Evolutionary conservation across 805 yeast species (phyloP).

Genomic region (Kregervanrija pseudodelftensis): DNA sequence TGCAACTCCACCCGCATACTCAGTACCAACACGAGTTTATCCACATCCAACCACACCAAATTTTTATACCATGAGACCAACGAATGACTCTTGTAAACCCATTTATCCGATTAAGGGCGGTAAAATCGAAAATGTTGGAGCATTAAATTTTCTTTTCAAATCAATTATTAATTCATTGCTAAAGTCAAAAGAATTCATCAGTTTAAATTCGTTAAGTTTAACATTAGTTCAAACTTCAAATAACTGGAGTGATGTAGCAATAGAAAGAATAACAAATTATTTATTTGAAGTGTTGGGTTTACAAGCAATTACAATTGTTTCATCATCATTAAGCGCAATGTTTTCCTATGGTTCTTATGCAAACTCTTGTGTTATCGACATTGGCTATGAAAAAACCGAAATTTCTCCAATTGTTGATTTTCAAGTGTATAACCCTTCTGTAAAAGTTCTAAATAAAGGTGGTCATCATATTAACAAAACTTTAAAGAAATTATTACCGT

Average conservation of each 20-base stretch:
- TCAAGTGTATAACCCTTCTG: slow-evolving; percentile 50
- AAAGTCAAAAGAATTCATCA: slow-evolving; percentile 12
- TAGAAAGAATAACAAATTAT: slow-evolving; percentile 68
- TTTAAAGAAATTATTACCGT: slow-evolving; percentile 50
- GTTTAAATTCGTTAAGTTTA: slow-evolving; percentile 49
- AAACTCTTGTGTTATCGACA: slow-evolving; percentile 69
- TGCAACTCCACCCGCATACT: slow-evolving; percentile 65
- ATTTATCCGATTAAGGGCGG: slow-evolving; percentile 63
- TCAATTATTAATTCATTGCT: slow-evolving; percentile 44
- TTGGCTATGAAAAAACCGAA: slow-evolving; percentile 72
- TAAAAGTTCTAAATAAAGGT: slow-evolving; percentile 38
- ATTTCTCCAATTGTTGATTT: slow-evolving; percentile 75
- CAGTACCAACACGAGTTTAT: slow-evolving; percentile 69
- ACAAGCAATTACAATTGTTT: slow-evolving; percentile 64
- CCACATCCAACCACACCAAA: slow-evolving; percentile 5
- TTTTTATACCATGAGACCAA: neutral
- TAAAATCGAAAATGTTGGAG: slow-evolving; percentile 57
- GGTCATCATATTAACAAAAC: slow-evolving; percentile 55
- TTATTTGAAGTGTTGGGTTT: slow-evolving; percentile 68
- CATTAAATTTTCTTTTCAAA: slow-evolving; percentile 57
- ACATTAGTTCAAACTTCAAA: slow-evolving; percentile 54
- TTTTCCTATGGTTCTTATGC: slow-evolving; percentile 65
- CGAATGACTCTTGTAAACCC: slow-evolving; percentile 7
- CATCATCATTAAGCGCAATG: slow-evolving; percentile 59
- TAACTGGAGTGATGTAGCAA: slow-evolving; percentile 59